Evolutionary conservation across 2,329 filamentous ascomycete genomes (phyloP), one percentile per base, ranked within the genome.

Genomic region (Davidsoniella virescens): DNA sequence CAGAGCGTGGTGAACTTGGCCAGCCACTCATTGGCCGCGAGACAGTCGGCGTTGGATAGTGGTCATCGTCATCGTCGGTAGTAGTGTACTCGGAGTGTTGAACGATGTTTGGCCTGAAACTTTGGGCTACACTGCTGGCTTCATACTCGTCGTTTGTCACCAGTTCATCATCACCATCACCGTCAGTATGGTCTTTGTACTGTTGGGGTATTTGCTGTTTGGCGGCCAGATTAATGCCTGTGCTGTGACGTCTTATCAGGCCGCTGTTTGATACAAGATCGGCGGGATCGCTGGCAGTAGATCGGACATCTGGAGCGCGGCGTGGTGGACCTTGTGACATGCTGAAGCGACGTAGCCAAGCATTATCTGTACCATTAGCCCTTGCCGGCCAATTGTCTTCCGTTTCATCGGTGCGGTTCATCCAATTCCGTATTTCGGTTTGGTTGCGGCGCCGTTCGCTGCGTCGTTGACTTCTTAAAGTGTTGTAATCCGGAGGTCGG

Each of bases 371-470:
- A 16, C 37, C 20, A 12, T 41, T 41, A 2, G 17, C 47, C 26
- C 26, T 33, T 2, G 26, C 6, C n/a, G 36, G 38, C n/a, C 14
- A 38, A 38, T 20, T 20, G 10, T 16, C 5, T 10, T 43, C 47
- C 39, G 66, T 68, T 51, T 67, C 78, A 16, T 78, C 74, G 52
- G 78, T 71, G 55, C 75, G 74, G 42, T 87, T 84, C 84, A 95
- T 94, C 88, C 88, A 95, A 57, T 84, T 81, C 25, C 83, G 80
- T 47, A 95, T 87, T 0, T 86, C 84, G 53, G 81, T 87, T 56
- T 83, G 82, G 1, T 82, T 86, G 61, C 87, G 82, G 37, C 77
- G 75, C 54, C 80, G 74, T 56, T 85, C 80, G 25, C 76, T 71
- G 47, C 75, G 71, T 45, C 73, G 70, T 44, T 76, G 73, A 1